phyloP scores from a whole-genome alignment of 78 protist species.

The Planoprotostelium fungivorum region DNA sequence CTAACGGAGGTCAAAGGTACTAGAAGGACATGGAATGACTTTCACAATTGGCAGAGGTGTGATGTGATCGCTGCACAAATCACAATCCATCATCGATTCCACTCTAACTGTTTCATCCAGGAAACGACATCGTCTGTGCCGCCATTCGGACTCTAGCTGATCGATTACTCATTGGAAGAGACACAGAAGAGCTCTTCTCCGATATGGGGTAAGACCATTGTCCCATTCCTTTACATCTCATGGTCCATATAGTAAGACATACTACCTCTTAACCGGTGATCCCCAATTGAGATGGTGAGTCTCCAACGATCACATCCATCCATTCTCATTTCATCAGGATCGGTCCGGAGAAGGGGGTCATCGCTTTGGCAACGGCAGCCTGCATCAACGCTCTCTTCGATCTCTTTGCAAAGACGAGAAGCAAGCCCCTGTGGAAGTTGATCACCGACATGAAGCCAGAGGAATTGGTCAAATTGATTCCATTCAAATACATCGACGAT shows the following conservation, averaged over 20 bases:
- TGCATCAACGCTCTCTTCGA: constrained; percentile 38
- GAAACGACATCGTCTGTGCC: neutral
- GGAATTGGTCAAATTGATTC: constrained; percentile 13
- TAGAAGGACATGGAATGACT: constrained; percentile 35
- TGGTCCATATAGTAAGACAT: too few species aligned
- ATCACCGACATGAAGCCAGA: constrained; percentile 37
- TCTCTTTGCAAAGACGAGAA: constrained; percentile 9
- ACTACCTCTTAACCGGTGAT: constrained; percentile 28
- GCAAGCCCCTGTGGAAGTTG: constrained; percentile 40
- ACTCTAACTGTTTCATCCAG: constrained; percentile 5
- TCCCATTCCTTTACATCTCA: too few species aligned
- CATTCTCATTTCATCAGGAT: constrained; percentile 9
- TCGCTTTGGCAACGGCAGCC: constrained; percentile 35
- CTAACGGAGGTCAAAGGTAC: neutral
- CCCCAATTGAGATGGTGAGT: constrained; percentile 35
- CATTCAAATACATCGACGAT: constrained; percentile 33
- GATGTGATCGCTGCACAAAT: too few species aligned
- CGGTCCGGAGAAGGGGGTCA: constrained; percentile 56
- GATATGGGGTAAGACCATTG: too few species aligned
- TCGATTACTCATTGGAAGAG: constrained; percentile 16
- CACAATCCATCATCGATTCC: too few species aligned
- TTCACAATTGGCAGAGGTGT: constrained; percentile 53
- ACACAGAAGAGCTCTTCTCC: neutral
- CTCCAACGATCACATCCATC: neutral
- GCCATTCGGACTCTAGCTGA: neutral